Base-by-base conservation (phyloP, 2,329 filamentous ascomycete genomes). In the Macroventuria anomochaeta region DNA sequence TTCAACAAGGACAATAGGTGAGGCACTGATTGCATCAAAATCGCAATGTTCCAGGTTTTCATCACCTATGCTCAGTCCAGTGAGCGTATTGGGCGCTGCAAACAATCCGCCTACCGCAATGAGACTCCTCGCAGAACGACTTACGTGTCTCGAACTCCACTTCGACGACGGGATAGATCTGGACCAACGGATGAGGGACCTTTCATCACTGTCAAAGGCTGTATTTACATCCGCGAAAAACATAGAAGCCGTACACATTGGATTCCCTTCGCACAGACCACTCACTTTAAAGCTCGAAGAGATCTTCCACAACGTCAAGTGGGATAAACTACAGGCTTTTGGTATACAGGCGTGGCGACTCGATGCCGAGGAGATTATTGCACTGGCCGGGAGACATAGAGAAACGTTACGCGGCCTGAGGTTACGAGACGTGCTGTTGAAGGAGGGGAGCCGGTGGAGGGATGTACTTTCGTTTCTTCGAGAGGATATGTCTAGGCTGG, bases 281-380 rank as follows among this genome's bases (percentile, higher is more conserved):
- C 72, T 88, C 2, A 80, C 79, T 18, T 69, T 88, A 17, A 77
- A 78, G 5, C 77, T 89, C 2, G 83, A 87, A 54, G 78, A 81
- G 5, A 77, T 89, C 20, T 88, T 89, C 65, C 85, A 88, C 63
- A 75, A 83, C 51, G 79, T 86, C 7, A 78, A 79, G 36, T 88
- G 85, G 84, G 79, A 82, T 12, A 83, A 82, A 28, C 75, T 89
- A 5, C 79, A 84, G 28, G 84, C 85, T 2, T 83, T 89, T 49
- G 86, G 86, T 2, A 81, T 89, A 18, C 85, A 88, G 59, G 81
- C 83, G 12, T 89, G 87, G 87, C 79, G 80, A 34, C 72, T 89
- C 3, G 75, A 82, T 38, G 80, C 82, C 1, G 77, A 82, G 1
- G 87, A 89, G 63, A 84, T 89, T 42, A 83, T 86, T 38, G 73